A percentile compares a stretch with the other conserved stretches of the same genome.
These are phyloP conservation scores for Noccaea bulbosa DNA, from an alignment of 345 rosid genomes.

Conservation along the genomic window DNA sequence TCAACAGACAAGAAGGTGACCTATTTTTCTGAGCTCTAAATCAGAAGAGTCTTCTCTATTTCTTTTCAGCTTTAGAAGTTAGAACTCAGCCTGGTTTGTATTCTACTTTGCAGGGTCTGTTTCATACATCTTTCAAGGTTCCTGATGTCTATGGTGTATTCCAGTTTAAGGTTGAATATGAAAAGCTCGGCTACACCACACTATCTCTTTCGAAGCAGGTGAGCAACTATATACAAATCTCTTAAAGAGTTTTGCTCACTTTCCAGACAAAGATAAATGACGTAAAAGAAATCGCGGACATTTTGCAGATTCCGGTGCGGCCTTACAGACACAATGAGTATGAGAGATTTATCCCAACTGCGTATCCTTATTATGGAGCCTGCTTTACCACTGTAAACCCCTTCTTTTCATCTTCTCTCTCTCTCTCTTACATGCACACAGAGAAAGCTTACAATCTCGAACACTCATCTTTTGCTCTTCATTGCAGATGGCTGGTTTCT, in stretches of 20 bases:
- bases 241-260: background rate
- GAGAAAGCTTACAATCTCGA: background rate
- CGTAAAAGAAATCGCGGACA: background rate
- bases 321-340: slow-evolving; percentile 76
- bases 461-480: slow-evolving; percentile 4
- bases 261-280: background rate
- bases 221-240: slow-evolving; percentile 19
- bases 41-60: background rate
- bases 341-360: slow-evolving; percentile 69
- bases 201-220: slow-evolving; percentile 75
- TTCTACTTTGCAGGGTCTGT: slow-evolving; percentile 58
- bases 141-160: slow-evolving; percentile 82
- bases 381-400: slow-evolving; percentile 60
- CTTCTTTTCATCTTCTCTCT: background rate
- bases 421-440: background rate
- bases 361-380: slow-evolving; percentile 74
- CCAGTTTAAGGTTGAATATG: slow-evolving; percentile 77
- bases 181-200: slow-evolving; percentile 69
- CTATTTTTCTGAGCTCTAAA: slow-evolving; percentile 2
- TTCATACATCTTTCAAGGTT: slow-evolving; percentile 65
- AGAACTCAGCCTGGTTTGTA: slow-evolving; percentile 24
- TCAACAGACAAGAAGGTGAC: slow-evolving; percentile 60
- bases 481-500: slow-evolving; percentile 78
- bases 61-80: background rate
- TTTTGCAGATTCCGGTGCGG: slow-evolving; percentile 66